Evolutionary conservation across 179 eudicot genomes (phyloP).

Genomic region (Silene vulgaris): DNA sequence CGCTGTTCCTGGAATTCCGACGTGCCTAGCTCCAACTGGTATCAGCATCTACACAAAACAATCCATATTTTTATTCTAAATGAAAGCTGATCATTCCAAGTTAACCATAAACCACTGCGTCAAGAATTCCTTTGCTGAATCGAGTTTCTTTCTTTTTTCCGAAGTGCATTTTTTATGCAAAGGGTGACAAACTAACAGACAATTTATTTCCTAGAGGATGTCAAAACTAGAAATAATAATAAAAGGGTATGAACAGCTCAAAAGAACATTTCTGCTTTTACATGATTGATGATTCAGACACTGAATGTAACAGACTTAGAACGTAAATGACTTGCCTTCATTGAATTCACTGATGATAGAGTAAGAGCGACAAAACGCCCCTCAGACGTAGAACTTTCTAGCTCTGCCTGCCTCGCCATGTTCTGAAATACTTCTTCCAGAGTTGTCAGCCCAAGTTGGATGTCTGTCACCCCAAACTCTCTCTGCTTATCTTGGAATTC

Average conservation of each 20-base stretch:
- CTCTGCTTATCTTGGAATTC: constrained; percentile 68
- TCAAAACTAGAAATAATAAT: too few relatives aligned
- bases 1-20: constrained; percentile 72
- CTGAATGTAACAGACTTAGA: too few relatives aligned
- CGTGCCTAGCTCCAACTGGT: constrained; percentile 66
- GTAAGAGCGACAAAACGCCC: constrained; percentile 56
- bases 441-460: constrained; percentile 80
- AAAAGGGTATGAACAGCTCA: neutral
- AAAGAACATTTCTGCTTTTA: too few relatives aligned
- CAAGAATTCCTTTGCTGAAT: too few relatives aligned
- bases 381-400: constrained; percentile 74
- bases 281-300: too few relatives aligned
- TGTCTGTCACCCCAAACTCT: constrained; percentile 69
- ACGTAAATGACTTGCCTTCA: constrained; percentile 41
- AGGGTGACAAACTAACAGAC: too few relatives aligned
- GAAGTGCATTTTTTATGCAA: too few relatives aligned
- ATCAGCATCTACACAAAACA: constrained; percentile 35
- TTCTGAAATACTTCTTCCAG: constrained; percentile 86
- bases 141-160: too few relatives aligned
- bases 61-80: too few relatives aligned
- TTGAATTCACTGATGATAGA: constrained; percentile 53
- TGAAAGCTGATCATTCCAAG: too few relatives aligned
- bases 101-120: too few relatives aligned
- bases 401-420: constrained; percentile 80
- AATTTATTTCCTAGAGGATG: too few relatives aligned